A percentile compares a stretch with the other conserved stretches of the same genome.
These are phyloP conservation scores for Violaceomyces palustris DNA, from an alignment of 1,284 basidiomycete genomes.

Conservation along the genomic window DNA sequence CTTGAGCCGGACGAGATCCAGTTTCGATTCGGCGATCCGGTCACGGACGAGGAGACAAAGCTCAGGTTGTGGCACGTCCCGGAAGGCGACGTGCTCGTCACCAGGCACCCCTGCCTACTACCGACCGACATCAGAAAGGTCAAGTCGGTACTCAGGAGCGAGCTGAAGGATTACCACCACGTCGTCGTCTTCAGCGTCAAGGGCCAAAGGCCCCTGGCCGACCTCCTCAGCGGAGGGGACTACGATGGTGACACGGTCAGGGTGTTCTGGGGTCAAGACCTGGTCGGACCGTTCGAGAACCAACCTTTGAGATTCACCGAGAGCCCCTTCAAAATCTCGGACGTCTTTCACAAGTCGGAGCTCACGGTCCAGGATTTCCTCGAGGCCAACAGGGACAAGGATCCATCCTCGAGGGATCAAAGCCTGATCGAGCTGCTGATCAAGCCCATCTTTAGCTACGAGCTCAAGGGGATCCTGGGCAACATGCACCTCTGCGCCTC, in stretches of 20 bases:
- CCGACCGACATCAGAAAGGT: conserved; percentile 46
- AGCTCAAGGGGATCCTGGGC: conserved; percentile 12
- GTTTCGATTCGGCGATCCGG: conserved; percentile 23
- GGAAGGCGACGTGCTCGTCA: conserved; percentile 34
- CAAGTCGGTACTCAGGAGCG: conserved; percentile 26
- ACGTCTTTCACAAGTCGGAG: conserved; percentile 28
- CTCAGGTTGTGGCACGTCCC: conserved; percentile 12
- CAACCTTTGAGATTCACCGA: conserved; percentile 26
- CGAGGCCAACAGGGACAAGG: conserved; percentile 8
- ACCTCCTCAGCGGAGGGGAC: conserved; percentile 43
- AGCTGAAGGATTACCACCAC: conserved; percentile 25
- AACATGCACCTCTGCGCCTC: conserved; percentile 18
- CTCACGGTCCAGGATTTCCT: conserved; percentile 15
- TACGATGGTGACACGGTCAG: conserved; percentile 46
- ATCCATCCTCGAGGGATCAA: conserved; percentile 8
- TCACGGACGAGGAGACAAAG: conserved; percentile 22
- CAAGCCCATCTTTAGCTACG: conserved; percentile 5
- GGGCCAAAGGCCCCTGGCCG: conserved; percentile 30
- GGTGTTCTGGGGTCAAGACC: conserved; percentile 25
- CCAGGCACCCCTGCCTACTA: conserved; percentile 39
- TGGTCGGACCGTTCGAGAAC: conserved; percentile 26
- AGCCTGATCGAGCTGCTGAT: conserved; percentile 10
- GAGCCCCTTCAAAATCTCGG: conserved; percentile 27
- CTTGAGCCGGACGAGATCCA: conserved; percentile 41
- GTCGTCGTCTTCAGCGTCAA: conserved; percentile 42